Base-by-base conservation (phyloP, 31 red algal species). In the Bonnemaisonia californica region DNA sequence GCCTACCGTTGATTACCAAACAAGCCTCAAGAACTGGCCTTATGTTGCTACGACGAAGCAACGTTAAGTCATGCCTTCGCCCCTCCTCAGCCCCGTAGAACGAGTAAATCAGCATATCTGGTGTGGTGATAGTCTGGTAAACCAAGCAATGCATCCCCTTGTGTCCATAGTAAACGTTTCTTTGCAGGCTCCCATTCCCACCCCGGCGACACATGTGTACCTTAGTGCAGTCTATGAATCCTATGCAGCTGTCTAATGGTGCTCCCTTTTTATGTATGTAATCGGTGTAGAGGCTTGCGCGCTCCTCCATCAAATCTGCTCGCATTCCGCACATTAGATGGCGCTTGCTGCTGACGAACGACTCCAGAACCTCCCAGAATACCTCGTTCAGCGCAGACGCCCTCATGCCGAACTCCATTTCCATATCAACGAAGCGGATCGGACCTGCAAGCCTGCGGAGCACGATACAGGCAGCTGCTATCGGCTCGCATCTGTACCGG, bases 41-140 rank as follows among this genome's bases (percentile, higher is more conserved):
- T 11, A 68, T 41, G 28, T 1, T 45, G 56, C 71, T 77, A 71
- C 57, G 21, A 13, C 58, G 26, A 18, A 74, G 54, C 40, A 80
- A 28, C n/a, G 23, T 71, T 28, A 79, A 40, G 36, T 89, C 85
- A 42, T 89, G 74, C 16, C 75, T 57, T 9, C 54, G 60, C 11
- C 63, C 85, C 7, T 55, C 62, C 29, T 38, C 31, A 18, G 38
- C 27, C 11, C 67, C 67, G 31, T 38, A 38, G 35, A 71, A 32
- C 5, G 11, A 8, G 23, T 39, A 71, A 34, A 51, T 55, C 9
- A 55, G 19, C 42, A 37, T 30, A 76, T 76, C 71, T 4, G 42
- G 71, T 29, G 41, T 55, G n/a, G 41, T 29, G 4, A 55, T 29
- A 18, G 71, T 55, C 45, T 56, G 47, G 30, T 29, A 57, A n/a